Base-by-base conservation (phyloP, 768 basidiomycete species). In the Sutorius australiensis region DNA sequence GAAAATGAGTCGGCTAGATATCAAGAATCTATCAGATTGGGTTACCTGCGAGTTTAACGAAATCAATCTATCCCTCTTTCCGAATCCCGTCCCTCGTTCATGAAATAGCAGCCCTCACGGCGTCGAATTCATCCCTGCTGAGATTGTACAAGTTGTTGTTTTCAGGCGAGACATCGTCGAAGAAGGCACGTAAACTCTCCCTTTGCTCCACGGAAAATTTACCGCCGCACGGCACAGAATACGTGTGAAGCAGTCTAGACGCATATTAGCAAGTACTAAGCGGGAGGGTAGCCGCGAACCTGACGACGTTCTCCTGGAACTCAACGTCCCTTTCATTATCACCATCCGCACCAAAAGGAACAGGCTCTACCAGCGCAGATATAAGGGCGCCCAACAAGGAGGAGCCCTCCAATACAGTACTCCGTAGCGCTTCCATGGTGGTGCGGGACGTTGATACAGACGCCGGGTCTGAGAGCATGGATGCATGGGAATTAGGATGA, bases 401-500 rank as follows among this genome's bases (percentile, higher is more conserved):
- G 16, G 56, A 55, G 9, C 55, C 57, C 10, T 56, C 56, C 9
- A 12, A 68, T 71, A 53, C 79, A 68, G 21, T 71, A 57, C 30
- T 32, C 42, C 51, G 57, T 34, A 91, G 63, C 0, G 84, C 89
- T 19, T 68, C 61, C 16, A 81, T 64, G 1, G 84, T 73, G 13
- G 72, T 62, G 5, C 64, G 52, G 0, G 79, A 80, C 0, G 89
- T 91, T 30, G 75, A 73, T 3, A 79, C 77, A 1, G 74, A 68
- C 10, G 53, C 40, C 0, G 87, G 84, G 61, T 85, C 72, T 5
- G 76, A 68, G 2, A 84, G 71, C 67, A 85, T 77, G 16, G 81
- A 77, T 0, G 86, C 81, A 62, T 89, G 89, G 7, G 87, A 89
- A 68, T 89, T 89, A 27, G 81, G 74, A 64, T 87, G 80, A n/a